Evolutionary conservation across 495 filamentous ascomycete genomes (phyloP), one percentile per base, ranked within the genome.

Genomic region (Jackrogersella minutella): DNA sequence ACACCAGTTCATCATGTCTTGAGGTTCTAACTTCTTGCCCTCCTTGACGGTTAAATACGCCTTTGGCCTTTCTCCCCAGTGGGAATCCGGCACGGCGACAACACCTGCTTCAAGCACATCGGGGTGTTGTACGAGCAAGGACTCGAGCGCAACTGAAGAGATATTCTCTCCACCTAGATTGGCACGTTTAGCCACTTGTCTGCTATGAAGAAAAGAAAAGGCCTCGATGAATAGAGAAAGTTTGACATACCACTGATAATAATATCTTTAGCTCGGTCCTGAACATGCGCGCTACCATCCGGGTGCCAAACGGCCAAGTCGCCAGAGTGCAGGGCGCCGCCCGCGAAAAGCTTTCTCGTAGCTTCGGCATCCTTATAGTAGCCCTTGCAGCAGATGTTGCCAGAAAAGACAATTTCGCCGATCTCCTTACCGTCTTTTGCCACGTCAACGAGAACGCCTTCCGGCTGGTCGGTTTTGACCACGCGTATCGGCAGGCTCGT

Each of bases 11-110:
- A 99, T 92, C 13, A 99, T 80, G 10, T 92, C 90, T 50, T 88
- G 80, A 0, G 90, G 90, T 11, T 80, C 78, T 4, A 96, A 36
- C 4, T 72, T 59, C 69, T 84, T 83, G 3, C 87, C 89, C 33
- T 76, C 66, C 68, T 93, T 87, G 9, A 93, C 82, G 0, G 95
- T 99, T 37, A 98, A 73, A 75, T 92, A 99, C 1, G 94, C 95
- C 78, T 97, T 97, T 1, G 95, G 95, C 11, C 92, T 79, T 75
- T 99, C 95, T 28, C 95, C 95, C 92, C 93, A 99, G 76, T 96
- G 92, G 17, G 86, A 87, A 72, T 99, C 95, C 1, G 90, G 80
- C 0, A 98, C 88, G n/a, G 91, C 88, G 9, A 98, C 91, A 6
- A 96, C 92, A 26, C 91, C 95, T 2, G 90, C 93, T 77, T 99